Base-by-base conservation (phyloP, 192 early-diverging fungal genomes). In the Haplosporangium gracile region DNA sequence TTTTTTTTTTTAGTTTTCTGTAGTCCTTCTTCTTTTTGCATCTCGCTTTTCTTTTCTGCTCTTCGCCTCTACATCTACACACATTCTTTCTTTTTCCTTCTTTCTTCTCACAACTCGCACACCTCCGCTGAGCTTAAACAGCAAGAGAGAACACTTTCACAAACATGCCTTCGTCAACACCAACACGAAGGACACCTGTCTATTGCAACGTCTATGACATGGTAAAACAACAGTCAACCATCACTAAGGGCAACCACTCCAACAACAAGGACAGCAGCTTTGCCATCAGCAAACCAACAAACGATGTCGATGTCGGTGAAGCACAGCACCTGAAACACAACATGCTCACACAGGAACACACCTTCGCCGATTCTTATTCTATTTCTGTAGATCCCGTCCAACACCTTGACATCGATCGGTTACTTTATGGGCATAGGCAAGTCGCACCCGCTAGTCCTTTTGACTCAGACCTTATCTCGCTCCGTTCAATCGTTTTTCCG, bases 131-230 rank as follows among this genome's bases (percentile, higher is more conserved):
- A 36, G 32, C 24, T 32, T 42, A 2, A 4, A 26, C 51, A 18
- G 22, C 22, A 55, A 15, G 16, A 9, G 47, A 32, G 53, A 38
- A 15, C 9, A 7, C 40, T 9, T 68, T 74, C 60, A 69, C 53
- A 39, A 60, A 45, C 20, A 85, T 85, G 82, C 78, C 83, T 26
- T 57, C 84, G 32, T 39, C 60, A 15, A 65, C 77, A 29, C 39
- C 76, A 43, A 80, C 83, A 80, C 57, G 84, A 74, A 51, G 84
- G 53, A 78, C 72, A 26, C 84, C 84, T 22, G 89, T 89, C 43
- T 89, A 89, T 74, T 75, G 87, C 26, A 89, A 89, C 69, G 85
- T 89, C 49, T 89, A 89, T 60, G 89, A 89, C 82, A 89, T 89
- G 89, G 89, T 89, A 74, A 47, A 26, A 38, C 68, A 68, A 38